Percentiles rank a stretch among this genome's conserved stretches.
Conservation (phyloP, 176 grass and related monocot genomes). For the Puya raimondii region DNA sequence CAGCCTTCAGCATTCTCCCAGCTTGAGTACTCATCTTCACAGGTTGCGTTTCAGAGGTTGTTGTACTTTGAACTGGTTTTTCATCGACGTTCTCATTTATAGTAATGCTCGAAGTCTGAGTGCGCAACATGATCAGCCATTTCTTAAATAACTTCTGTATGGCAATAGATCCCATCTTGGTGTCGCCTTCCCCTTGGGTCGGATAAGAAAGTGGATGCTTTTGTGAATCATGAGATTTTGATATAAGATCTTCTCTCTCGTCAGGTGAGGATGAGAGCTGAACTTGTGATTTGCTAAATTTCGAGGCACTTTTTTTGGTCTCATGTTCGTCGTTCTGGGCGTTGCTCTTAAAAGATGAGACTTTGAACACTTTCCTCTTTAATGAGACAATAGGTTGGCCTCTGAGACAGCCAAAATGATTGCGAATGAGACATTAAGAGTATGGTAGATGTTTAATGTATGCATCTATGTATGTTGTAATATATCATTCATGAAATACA, state of each 20-base stretch:
- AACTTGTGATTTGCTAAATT: slow-evolving; percentile 16
- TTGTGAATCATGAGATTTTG: slow-evolving; percentile 22
- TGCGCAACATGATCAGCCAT: slow-evolving; percentile 23
- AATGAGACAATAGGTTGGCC: background rate
- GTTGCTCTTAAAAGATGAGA: slow-evolving; percentile 24
- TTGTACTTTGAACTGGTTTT: slow-evolving; percentile 3
- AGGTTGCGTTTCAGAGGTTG: slow-evolving; percentile 7
- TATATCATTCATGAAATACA: too few relatives aligned
- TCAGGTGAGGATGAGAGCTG: slow-evolving; percentile 15
- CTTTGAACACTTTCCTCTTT: slow-evolving; percentile 17
- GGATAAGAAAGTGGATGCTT: slow-evolving; percentile 5
- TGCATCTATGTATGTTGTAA: too few relatives aligned
- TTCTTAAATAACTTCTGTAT: slow-evolving; percentile 17
- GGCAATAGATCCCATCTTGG: slow-evolving; percentile 16
- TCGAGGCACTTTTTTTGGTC: slow-evolving; percentile 6
- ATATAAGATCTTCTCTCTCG: slow-evolving; percentile 16
- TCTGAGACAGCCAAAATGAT: background rate
- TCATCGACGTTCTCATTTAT: slow-evolving; percentile 11
- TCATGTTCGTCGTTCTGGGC: slow-evolving; percentile 10
- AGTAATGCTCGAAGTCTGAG: slow-evolving; percentile 6
- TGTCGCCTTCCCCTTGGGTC: slow-evolving; percentile 2
- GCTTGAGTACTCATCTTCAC: slow-evolving; percentile 2
- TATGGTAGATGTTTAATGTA: background rate
- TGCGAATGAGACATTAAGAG: background rate
- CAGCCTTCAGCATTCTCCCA: slow-evolving; percentile 11